phyloP scores from a whole-genome alignment of 1,139 yeast species.

The Scheffersomyces insectosa region DNA sequence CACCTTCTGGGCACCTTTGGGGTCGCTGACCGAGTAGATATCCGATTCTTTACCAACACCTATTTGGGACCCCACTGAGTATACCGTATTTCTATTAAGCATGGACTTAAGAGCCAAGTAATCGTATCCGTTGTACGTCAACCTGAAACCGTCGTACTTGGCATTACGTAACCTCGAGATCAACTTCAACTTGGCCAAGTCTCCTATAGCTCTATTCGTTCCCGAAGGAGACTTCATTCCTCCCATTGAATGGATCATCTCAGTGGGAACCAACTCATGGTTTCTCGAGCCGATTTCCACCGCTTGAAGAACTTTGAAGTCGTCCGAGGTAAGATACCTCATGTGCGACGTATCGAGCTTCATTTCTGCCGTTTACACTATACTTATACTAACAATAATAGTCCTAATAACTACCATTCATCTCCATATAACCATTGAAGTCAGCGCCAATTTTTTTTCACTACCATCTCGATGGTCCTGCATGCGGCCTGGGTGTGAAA shows the following conservation, averaged over 20 bases:
- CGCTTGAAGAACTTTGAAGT: slow-evolving; percentile 85
- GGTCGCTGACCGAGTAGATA: slow-evolving; percentile 82
- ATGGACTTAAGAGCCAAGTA: slow-evolving; percentile 85
- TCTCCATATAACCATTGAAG: too few relatives aligned
- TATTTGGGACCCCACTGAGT: slow-evolving; percentile 81
- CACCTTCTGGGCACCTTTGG: slow-evolving; percentile 64
- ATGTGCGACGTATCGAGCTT: slow-evolving; percentile 89
- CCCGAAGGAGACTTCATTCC: slow-evolving; percentile 76
- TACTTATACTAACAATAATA: too few relatives aligned
- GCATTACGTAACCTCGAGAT: slow-evolving; percentile 80
- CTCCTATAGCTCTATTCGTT: slow-evolving; percentile 76
- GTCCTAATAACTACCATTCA: too few relatives aligned
- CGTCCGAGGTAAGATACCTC: slow-evolving; percentile 90
- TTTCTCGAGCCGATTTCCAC: slow-evolving; percentile 88
- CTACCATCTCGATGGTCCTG: slow-evolving; percentile 8
- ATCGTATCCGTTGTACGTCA: slow-evolving; percentile 89
- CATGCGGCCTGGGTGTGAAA: background rate
- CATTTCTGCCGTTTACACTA: slow-evolving; percentile 41
- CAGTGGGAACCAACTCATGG: slow-evolving; percentile 94
- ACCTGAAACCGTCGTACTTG: slow-evolving; percentile 86
- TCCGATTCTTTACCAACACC: slow-evolving; percentile 99
- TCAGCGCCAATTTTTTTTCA: too few relatives aligned
- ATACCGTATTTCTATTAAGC: slow-evolving; percentile 69
- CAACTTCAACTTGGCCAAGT: slow-evolving; percentile 81
- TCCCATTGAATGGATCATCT: slow-evolving; percentile 76